A percentile compares a stretch with the other conserved stretches of the same genome.
These are phyloP conservation scores for Tricholoma furcatifolium DNA, from an alignment of 768 basidiomycete species.

Conservation along the genomic window DNA sequence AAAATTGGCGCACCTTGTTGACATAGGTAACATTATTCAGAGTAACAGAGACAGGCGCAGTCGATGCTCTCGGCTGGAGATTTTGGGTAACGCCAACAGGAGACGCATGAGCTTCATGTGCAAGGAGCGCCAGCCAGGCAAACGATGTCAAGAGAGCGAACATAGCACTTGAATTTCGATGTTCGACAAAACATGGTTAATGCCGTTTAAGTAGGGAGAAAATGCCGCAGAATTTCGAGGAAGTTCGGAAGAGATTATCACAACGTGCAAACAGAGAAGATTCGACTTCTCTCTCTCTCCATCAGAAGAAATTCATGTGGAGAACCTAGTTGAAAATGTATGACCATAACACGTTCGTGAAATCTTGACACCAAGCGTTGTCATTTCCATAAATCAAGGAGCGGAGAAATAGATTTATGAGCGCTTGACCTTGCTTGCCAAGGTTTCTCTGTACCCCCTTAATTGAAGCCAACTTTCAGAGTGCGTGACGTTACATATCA, in stretches of 20 bases:
- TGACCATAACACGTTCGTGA: neutral
- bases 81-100: neutral
- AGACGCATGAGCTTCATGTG: neutral
- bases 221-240: too few relatives aligned
- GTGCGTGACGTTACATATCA: too few relatives aligned
- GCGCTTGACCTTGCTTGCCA: too few relatives aligned
- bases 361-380: neutral
- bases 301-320: neutral
- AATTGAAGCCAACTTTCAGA: too few relatives aligned
- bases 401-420: too few relatives aligned
- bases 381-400: too few relatives aligned
- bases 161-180: slow-evolving; percentile 1
- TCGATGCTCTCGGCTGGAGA: slow-evolving; percentile 2
- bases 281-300: too few relatives aligned
- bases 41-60: slow-evolving; percentile 5
- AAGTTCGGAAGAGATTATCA: too few relatives aligned
- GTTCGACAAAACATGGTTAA: too few relatives aligned
- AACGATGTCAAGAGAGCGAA: neutral
- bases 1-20: slow-evolving; percentile 9
- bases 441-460: too few relatives aligned
- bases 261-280: too few relatives aligned
- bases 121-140: slow-evolving; percentile 1
- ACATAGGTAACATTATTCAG: slow-evolving; percentile 13
- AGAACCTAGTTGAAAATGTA: neutral
- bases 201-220: too few relatives aligned